A percentile compares a stretch with the other conserved stretches of the same genome.
These are phyloP conservation scores for Magnolia sinica DNA, from an alignment of 164 flowering plant genomes.

Conservation along the genomic window DNA sequence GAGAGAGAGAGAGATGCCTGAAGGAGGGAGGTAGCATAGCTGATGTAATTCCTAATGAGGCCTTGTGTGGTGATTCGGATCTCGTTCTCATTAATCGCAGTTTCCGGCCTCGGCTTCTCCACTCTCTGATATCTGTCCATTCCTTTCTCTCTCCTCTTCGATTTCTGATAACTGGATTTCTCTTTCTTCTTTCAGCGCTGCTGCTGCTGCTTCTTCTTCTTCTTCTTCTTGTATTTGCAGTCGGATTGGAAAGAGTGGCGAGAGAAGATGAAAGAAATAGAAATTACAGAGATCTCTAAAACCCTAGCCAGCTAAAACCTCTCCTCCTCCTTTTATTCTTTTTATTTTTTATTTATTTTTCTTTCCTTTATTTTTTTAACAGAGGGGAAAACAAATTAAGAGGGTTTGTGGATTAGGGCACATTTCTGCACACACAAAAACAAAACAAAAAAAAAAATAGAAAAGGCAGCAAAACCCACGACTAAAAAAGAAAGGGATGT, in stretches of 20 bases:
- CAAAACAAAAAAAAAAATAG: too few species aligned
- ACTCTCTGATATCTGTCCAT: slow-evolving; percentile 78
- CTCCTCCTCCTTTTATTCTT: not conserved
- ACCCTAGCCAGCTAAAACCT: slow-evolving; percentile 1
- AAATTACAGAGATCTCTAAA: not conserved
- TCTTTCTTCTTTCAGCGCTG: not conserved
- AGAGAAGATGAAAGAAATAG: not conserved
- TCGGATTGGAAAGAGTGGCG: not conserved
- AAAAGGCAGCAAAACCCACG: not conserved
- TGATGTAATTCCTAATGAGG: slow-evolving; percentile 63
- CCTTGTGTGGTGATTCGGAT: slow-evolving; percentile 79
- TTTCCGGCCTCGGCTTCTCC: slow-evolving; percentile 56
- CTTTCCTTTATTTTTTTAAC: not conserved
- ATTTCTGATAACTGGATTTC: not conserved
- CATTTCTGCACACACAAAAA: not conserved
- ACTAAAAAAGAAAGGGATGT: not conserved
- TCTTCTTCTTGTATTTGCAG: not conserved
- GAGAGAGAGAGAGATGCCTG: slow-evolving; percentile 35
- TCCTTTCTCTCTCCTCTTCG: not conserved
- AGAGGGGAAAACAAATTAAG: not conserved
- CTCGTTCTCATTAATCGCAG: slow-evolving; percentile 63
- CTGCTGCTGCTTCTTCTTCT: not conserved
- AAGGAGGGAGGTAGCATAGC: slow-evolving; percentile 65
- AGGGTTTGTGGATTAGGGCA: not conserved
- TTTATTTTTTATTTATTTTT: too few species aligned